Evolutionary conservation across 192 early-diverging fungal species (phyloP).

Genomic region (Backusella australiensis): DNA sequence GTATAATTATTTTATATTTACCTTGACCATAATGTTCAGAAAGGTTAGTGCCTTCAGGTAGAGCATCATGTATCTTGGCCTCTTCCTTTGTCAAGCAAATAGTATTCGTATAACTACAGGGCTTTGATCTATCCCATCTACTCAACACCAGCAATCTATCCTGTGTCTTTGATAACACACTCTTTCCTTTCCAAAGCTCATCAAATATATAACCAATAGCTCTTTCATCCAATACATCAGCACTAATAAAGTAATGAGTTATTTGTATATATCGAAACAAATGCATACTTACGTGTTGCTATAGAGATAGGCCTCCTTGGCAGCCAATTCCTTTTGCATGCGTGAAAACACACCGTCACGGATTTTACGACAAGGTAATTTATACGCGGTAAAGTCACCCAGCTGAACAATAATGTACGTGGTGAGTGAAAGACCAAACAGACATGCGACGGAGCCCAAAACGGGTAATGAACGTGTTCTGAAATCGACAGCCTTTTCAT

Average conservation of each 20-base stretch:
- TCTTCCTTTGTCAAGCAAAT: constrained; percentile 85
- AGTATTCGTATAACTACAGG: constrained; percentile 68
- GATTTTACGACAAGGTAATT: constrained; percentile 62
- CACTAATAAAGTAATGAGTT: not conserved
- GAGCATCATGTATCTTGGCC: constrained; percentile 56
- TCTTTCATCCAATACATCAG: constrained; percentile 48
- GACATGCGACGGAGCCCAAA: constrained; percentile 78
- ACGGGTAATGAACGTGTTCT: constrained; percentile 72
- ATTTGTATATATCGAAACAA: not conserved
- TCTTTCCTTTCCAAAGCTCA: constrained; percentile 82
- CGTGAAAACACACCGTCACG: constrained; percentile 70
- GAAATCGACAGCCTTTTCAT: constrained; percentile 70
- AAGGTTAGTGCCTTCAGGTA: constrained; percentile 4
- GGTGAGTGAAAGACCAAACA: constrained; percentile 91
- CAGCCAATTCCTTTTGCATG: constrained; percentile 68
- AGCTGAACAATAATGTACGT: constrained; percentile 75
- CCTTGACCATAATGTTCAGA: constrained; percentile 16
- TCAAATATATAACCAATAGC: constrained; percentile 87
- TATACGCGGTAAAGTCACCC: constrained; percentile 48
- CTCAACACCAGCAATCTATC: constrained; percentile 67
- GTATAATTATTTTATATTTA: not conserved
- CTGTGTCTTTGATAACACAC: constrained; percentile 68
- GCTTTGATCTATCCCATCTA: constrained; percentile 71
- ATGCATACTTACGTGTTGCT: constrained; percentile 25
- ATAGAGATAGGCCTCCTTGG: constrained; percentile 41